phyloP scores from a whole-genome alignment of 768 basidiomycete species.

The Galerina sulciceps region DNA sequence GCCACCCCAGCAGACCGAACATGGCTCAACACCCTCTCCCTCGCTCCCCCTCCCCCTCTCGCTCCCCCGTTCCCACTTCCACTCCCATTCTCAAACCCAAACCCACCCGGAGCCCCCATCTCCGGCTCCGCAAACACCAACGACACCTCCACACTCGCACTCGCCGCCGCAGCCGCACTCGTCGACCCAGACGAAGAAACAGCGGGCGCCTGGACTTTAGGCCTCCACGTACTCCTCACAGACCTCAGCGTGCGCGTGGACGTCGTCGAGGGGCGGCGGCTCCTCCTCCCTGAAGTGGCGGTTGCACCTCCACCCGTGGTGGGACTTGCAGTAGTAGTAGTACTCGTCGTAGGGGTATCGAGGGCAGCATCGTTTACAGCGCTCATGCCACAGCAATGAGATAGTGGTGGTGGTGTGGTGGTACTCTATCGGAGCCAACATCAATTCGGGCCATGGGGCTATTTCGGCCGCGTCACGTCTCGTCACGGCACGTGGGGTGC shows the following conservation, averaged over 20 bases:
- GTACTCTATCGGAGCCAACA: too few species aligned
- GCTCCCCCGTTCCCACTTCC: background rate
- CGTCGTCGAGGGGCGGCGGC: background rate
- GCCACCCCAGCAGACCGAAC: background rate
- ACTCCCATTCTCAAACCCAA: background rate
- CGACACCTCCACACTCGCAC: slow-evolving; percentile 2
- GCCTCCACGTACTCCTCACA: background rate
- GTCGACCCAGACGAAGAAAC: background rate
- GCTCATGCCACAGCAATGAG: too few species aligned
- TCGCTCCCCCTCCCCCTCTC: background rate
- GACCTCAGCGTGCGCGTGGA: background rate
- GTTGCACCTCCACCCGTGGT: too few species aligned
- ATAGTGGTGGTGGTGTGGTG: too few species aligned
- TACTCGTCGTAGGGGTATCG: background rate
- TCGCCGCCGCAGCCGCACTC: background rate
- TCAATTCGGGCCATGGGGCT: too few species aligned
- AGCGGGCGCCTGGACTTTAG: background rate
- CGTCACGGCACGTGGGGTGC: too few species aligned
- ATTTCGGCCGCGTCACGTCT: too few species aligned
- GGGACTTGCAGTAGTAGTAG: too few species aligned
- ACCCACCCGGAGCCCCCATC: slow-evolving; percentile 1
- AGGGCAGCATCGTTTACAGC: too few species aligned
- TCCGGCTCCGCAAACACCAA: slow-evolving; percentile 16
- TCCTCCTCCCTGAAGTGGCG: too few species aligned
- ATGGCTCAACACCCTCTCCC: background rate